Base-by-base conservation (phyloP, 495 filamentous ascomycete species). In the Trichoderma reesei region DNA sequence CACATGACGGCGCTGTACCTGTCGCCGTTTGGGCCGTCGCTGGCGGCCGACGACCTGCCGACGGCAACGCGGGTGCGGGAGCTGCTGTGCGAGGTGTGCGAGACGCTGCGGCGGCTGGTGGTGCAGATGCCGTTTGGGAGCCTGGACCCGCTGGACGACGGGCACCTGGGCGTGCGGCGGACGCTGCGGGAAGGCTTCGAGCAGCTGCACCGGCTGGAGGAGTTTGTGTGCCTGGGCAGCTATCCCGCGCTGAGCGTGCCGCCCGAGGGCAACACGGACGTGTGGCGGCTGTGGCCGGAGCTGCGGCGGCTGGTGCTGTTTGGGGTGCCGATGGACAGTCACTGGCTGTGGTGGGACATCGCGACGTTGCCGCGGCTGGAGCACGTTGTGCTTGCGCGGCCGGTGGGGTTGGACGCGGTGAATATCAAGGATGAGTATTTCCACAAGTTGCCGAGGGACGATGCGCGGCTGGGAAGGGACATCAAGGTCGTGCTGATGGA, bases 321-420 rank as follows among this genome's bases (percentile, higher is more conserved):
- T 66, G 71, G 76, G 31, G 68, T 67, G 9, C 66, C 69, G 38
- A 61, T 72, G 7, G 62, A 68, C 33, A 65, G 38, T 11, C 20
- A 37, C 56, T 65, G 64, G n/a, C 74, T 77, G 63, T 69, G 71
- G 66, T 39, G 42, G 6, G 62, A 63, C 31, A 65, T 78, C 8
- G 68, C 65, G 14, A 60, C 63, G 41, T 65, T 74, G 69, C 60
- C 67, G 1, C 44, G 65, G 18, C 44, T 76, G n/a, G 72, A 71
- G 20, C 72, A 69, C 33, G 59, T 78, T 7, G 70, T 77, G 41
- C 66, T 77, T 59, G 72, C 73, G n/a, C 72, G 75, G 59, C 69
- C 74, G 13, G 66, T 72, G 41, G 41, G 65, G 16, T 59, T 74
- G 31, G 42, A 65, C 38, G 66, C 62, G 14, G 41, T 59, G 1